Base-by-base conservation (phyloP, 306 rosid species). In the Fragaria ananassa region DNA sequence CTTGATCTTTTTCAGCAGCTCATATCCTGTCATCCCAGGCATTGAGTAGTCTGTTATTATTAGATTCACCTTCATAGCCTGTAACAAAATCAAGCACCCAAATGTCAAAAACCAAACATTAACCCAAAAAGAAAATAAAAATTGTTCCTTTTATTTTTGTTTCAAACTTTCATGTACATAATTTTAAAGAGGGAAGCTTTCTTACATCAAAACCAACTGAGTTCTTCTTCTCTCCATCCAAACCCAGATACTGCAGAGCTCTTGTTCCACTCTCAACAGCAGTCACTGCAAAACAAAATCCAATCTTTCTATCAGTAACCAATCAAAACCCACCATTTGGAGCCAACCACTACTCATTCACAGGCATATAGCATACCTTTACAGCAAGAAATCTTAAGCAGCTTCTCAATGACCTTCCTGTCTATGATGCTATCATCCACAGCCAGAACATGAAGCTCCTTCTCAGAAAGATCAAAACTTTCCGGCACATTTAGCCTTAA, bases 11-110 rank as follows among this genome's bases (percentile, higher is more conserved):
- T 95, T 95, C 37, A 95, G 96, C 5, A 95, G 67, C 74, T 95
- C 99, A 82, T 92, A 95, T 50, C 99, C 99, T 3, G 97, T 90
- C 99, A 95, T 95, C 76, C 92, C 99, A 0, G 99, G 99, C 99
- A 95, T 95, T 42, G 97, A 95, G 76, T 95, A 95, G 80, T 95
- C 99, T 1, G 99, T 95, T 78, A 95, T 92, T 63, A 95, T 95
- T 42, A 95, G 86, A 88, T 95, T 92, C 87, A 95, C 97, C 83
- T 95, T 87, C 71, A 83, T 78, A 79, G 72, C 81, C 99, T 95
- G 96, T 15, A 9, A 71, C 53, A 75, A 57, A 44, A 87, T 21
- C 58, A 54, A 83, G 19, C 64, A 74, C 60, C 18, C 76, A 63
- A 81, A 75, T 64, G 70, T 10, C 69, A 62, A 51, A 49, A 53